phyloP scores from a whole-genome alignment of 2,329 filamentous ascomycete genomes.

The Fusarium marasasianum region DNA sequence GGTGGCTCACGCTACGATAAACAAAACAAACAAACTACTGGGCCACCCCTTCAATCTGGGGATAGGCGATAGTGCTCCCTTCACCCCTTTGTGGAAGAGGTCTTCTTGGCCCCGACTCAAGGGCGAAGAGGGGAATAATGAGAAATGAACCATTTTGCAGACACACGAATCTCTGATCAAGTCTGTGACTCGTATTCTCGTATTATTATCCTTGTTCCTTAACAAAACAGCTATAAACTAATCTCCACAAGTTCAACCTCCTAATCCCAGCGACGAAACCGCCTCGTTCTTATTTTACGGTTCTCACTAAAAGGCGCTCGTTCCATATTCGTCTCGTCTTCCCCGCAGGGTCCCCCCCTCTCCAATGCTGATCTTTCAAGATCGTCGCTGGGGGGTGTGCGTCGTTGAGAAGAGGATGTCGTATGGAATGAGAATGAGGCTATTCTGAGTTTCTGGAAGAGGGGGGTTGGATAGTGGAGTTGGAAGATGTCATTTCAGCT shows the following conservation, averaged over 20 bases:
- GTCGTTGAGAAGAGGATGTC: not conserved
- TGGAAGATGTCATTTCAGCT: not conserved
- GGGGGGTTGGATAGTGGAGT: not conserved
- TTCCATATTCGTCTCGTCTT: constrained; percentile 17
- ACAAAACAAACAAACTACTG: constrained; percentile 5
- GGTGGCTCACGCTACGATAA: constrained; percentile 34
- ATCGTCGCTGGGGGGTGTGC: constrained; percentile 17
- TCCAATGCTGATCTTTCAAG: constrained; percentile 4
- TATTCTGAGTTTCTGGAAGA: constrained; percentile 3
- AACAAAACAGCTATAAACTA: not conserved
- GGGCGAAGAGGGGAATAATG: not conserved
- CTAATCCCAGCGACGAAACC: constrained; percentile 4
- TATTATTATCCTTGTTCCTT: constrained; percentile 4
- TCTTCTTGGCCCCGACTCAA: not conserved
- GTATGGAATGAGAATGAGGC: constrained; percentile 18
- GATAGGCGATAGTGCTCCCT: not conserved
- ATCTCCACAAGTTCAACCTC: constrained; percentile 5
- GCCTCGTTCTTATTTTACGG: not conserved
- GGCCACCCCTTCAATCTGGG: constrained; percentile 7
- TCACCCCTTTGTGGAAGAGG: not conserved
- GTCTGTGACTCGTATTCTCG: not conserved
- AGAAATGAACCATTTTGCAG: constrained; percentile 16
- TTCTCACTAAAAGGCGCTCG: not conserved
- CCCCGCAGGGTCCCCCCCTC: constrained; percentile 24
- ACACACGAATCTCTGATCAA: not conserved